Evolutionary conservation across 352 stramenopile species (phyloP).

Genomic region (Globisporangium ultimum): DNA sequence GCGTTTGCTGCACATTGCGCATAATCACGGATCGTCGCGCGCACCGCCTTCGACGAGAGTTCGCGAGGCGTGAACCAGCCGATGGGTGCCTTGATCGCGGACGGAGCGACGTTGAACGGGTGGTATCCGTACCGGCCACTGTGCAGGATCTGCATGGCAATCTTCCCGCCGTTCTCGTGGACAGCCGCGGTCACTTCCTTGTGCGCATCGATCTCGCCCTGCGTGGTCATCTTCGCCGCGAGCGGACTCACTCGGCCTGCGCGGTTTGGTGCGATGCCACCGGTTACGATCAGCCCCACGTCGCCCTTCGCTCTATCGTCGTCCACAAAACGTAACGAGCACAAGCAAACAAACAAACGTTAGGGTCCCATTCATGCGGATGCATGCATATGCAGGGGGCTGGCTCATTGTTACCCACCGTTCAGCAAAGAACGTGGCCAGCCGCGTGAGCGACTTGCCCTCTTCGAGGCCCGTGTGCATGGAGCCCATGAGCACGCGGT

Average conservation of each 20-base stretch:
- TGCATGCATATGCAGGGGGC: background rate
- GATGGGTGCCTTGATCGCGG: conserved; percentile 92
- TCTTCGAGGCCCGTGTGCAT: conserved; percentile 93
- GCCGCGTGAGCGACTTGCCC: conserved; percentile 61
- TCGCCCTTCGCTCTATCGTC: conserved; percentile 79
- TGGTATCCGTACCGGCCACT: conserved; percentile 96
- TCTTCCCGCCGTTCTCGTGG: conserved; percentile 83
- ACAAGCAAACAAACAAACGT: background rate
- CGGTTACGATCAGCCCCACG: conserved; percentile 94
- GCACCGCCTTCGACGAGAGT: conserved; percentile 78
- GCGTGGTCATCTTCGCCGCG: conserved; percentile 92
- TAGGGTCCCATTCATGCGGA: background rate
- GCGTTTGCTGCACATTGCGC: conserved; percentile 82
- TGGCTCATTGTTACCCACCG: conserved; percentile 31
- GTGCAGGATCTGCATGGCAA: conserved; percentile 92
- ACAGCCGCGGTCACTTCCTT: conserved; percentile 93
- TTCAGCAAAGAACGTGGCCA: conserved; percentile 95
- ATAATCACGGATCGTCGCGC: conserved; percentile 94
- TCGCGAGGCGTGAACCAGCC: conserved; percentile 88
- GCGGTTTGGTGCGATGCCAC: conserved; percentile 92
- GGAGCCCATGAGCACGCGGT: conserved; percentile 88
- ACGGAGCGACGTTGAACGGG: conserved; percentile 93
- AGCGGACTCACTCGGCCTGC: conserved; percentile 92
- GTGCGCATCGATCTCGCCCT: conserved; percentile 87
- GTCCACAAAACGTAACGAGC: background rate